Conservation (phyloP, 2,329 filamentous ascomycete genomes). For the Epichloe coenophiala region DNA sequence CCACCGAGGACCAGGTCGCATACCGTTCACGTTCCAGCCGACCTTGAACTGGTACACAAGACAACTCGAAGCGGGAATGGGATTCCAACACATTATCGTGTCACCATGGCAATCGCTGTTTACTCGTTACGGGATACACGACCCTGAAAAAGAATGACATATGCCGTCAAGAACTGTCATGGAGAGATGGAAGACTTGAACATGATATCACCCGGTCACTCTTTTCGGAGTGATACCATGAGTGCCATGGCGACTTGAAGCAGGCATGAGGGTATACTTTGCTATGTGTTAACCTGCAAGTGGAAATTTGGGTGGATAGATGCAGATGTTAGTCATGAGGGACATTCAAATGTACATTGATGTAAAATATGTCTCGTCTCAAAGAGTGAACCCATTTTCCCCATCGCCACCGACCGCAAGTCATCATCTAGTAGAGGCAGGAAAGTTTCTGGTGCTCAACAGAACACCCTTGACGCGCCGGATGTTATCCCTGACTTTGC, state of each 20-base stretch:
- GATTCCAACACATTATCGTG: slow-evolving; percentile 35
- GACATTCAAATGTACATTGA: background rate
- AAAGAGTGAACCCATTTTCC: background rate
- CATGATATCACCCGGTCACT: background rate
- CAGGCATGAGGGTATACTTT: background rate
- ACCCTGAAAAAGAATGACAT: slow-evolving; percentile 8
- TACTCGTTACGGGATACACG: slow-evolving; percentile 13
- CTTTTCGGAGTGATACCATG: no score
- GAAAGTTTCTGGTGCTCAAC: slow-evolving; percentile 62
- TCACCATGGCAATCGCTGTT: slow-evolving; percentile 29
- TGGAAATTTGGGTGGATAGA: no score
- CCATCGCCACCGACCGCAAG: background rate
- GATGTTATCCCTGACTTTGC: slow-evolving; percentile 60
- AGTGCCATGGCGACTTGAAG: background rate
- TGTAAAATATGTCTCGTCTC: background rate
- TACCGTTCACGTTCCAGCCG: slow-evolving; percentile 27
- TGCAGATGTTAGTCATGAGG: background rate
- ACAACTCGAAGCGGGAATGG: slow-evolving; percentile 32
- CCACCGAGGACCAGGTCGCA: background rate
- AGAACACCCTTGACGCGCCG: slow-evolving; percentile 67
- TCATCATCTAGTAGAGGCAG: slow-evolving; percentile 25
- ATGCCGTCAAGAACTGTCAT: background rate
- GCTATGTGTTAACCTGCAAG: background rate
- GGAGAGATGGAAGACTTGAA: background rate
- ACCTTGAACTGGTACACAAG: slow-evolving; percentile 39